Conservation (phyloP, 2,329 filamentous ascomycete species). For the Rutstroemia sp. region DNA sequence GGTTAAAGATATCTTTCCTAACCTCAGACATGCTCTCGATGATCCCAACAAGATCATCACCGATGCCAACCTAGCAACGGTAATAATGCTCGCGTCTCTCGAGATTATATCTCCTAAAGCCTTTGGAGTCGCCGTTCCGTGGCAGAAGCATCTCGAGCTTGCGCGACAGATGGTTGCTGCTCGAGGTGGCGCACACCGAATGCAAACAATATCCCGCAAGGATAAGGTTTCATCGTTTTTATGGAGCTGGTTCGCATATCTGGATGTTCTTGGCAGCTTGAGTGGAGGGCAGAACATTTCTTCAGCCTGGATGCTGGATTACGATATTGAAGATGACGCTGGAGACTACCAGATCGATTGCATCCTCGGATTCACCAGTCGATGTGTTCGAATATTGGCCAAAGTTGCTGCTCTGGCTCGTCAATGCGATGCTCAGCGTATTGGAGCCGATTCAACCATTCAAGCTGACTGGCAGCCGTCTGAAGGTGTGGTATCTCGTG, state of each 20-base stretch:
- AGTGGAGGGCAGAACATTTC: slow-evolving; percentile 42
- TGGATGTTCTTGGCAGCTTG: slow-evolving; percentile 71
- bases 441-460: slow-evolving; percentile 45
- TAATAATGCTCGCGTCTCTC: slow-evolving; percentile 77
- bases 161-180: slow-evolving; percentile 69
- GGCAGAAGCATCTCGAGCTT: slow-evolving; percentile 71
- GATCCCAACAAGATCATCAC: slow-evolving; percentile 56
- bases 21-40: slow-evolving; percentile 59
- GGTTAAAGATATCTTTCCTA: slow-evolving; percentile 73
- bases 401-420: slow-evolving; percentile 65
- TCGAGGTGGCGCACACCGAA: slow-evolving; percentile 51
- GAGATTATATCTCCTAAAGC: slow-evolving; percentile 78
- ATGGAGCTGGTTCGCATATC: slow-evolving; percentile 75
- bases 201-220: slow-evolving; percentile 37
- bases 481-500: slow-evolving; percentile 45
- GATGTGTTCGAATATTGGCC: slow-evolving; percentile 63
- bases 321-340: slow-evolving; percentile 41
- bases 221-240: slow-evolving; percentile 65
- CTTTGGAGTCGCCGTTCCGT: slow-evolving; percentile 72
- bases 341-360: slow-evolving; percentile 69
- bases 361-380: slow-evolving; percentile 70
- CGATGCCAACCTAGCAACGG: slow-evolving; percentile 68
- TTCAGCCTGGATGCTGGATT: slow-evolving; percentile 33
- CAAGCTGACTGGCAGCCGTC: slow-evolving; percentile 51
- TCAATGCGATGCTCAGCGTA: slow-evolving; percentile 58